A percentile compares a stretch with the other conserved stretches of the same genome.
Evolutionary conservation across 768 basidiomycete species (phyloP).

Genomic region (Boletales sp.): DNA sequence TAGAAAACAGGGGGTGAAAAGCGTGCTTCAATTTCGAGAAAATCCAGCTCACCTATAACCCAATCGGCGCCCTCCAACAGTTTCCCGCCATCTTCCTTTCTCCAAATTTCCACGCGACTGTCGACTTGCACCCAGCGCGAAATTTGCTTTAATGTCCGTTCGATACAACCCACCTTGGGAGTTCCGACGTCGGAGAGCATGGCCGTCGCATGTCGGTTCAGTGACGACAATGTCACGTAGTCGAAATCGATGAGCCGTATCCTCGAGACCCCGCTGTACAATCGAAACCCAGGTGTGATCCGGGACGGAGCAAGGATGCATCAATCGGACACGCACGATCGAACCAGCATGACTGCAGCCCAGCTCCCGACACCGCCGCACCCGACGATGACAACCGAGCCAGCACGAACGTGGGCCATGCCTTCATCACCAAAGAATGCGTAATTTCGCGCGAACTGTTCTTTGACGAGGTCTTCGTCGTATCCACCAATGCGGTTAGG

Average conservation of each 20-base stretch:
- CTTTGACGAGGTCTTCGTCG: constrained; percentile 78
- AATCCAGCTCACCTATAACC: constrained; percentile 71
- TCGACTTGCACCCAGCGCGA: constrained; percentile 90
- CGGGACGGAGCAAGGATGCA: neutral
- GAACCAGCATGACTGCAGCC: constrained; percentile 89
- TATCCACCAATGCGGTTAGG: constrained; percentile 36
- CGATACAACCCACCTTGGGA: constrained; percentile 82
- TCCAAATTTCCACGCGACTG: constrained; percentile 79
- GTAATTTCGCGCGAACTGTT: constrained; percentile 92
- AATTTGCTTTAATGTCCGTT: constrained; percentile 63
- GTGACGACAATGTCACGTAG: constrained; percentile 90
- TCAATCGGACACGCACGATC: constrained; percentile 67
- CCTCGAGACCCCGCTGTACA: constrained; percentile 62
- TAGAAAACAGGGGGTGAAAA: constrained; percentile 6
- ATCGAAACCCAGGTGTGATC: neutral
- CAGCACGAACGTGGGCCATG: constrained; percentile 72
- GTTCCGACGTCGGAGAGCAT: constrained; percentile 87
- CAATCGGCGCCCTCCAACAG: constrained; percentile 86
- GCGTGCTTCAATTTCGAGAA: neutral
- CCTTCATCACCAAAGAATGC: constrained; percentile 90
- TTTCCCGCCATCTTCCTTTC: constrained; percentile 69
- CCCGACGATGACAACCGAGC: constrained; percentile 84
- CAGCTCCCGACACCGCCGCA: constrained; percentile 97
- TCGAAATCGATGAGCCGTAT: constrained; percentile 92
- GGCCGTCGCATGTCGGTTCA: constrained; percentile 94